Conservation (phyloP, 1,284 basidiomycete genomes). For the Leccinum fallax region DNA sequence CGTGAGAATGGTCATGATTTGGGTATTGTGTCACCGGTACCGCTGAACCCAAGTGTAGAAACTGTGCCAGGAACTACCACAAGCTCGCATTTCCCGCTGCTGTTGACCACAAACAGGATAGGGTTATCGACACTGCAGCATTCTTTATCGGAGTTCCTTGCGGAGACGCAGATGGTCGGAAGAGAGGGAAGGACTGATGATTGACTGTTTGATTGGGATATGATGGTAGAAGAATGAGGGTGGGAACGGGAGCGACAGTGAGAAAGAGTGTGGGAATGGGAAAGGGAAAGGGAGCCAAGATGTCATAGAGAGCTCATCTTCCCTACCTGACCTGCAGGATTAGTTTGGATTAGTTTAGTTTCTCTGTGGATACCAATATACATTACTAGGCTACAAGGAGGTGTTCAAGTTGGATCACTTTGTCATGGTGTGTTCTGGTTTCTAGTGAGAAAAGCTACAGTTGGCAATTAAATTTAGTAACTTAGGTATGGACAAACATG, state of each 20-base stretch:
- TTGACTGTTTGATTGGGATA: constrained; percentile 25
- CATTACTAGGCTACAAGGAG: no score
- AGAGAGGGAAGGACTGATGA: constrained; percentile 17
- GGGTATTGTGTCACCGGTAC: constrained; percentile 17
- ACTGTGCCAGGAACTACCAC: constrained; percentile 10
- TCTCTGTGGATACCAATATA: no score
- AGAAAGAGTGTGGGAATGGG: constrained; percentile 27
- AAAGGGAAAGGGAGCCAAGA: constrained; percentile 26
- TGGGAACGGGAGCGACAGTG: constrained; percentile 16
- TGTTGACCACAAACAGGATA: no score
- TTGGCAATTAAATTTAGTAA: no score
- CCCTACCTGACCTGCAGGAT: no score
- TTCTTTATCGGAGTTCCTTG: constrained; percentile 30
- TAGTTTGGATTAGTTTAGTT: no score
- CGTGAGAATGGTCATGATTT: constrained; percentile 16
- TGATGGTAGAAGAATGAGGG: constrained; percentile 14
- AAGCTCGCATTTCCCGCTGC: constrained; percentile 8
- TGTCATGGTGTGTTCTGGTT: no score
- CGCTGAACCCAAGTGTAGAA: constrained; percentile 18
- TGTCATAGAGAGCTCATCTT: constrained; percentile 19
- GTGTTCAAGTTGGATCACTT: no score
- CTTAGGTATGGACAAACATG: no score
- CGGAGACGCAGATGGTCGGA: constrained; percentile 14
- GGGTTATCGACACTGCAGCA: constrained; percentile 17
- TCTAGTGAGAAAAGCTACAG: no score